Percentiles rank a stretch among this genome's conserved stretches.
phyloP scores from a whole-genome alignment of 805 yeast genomes.

The Candida chauliodis region DNA sequence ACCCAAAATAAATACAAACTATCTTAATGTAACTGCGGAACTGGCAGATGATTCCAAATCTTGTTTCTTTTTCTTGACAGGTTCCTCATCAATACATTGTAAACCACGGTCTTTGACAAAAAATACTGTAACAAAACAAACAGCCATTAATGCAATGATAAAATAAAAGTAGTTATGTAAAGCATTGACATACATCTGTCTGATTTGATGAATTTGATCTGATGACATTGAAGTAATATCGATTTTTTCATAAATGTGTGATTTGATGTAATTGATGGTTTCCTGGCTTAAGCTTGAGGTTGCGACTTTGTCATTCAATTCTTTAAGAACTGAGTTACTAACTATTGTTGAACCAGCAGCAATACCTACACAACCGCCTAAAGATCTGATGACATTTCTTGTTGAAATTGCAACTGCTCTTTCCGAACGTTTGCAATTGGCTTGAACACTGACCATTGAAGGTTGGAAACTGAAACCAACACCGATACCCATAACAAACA shows the following conservation, averaged over 20 bases:
- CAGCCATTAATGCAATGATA: constrained; percentile 29
- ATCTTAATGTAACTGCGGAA: constrained; percentile 3
- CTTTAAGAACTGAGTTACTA: constrained; percentile 28
- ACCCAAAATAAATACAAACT: neutral
- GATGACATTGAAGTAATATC: constrained; percentile 14
- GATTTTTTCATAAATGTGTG: constrained; percentile 22
- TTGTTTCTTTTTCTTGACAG: constrained; percentile 2
- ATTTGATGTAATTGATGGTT: constrained; percentile 20
- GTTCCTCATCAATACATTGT: constrained; percentile 30
- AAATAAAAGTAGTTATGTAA: constrained; percentile 31
- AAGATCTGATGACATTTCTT: constrained; percentile 51
- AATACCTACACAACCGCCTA: constrained; percentile 59
- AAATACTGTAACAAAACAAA: constrained; percentile 26
- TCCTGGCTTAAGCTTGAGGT: constrained; percentile 7
- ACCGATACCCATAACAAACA: constrained; percentile 31
- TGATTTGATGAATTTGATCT: constrained; percentile 20
- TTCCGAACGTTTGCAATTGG: constrained; percentile 47
- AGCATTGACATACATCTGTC: constrained; percentile 27
- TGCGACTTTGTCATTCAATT: constrained; percentile 11
- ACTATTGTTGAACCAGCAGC: constrained; percentile 43
- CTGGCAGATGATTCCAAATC: constrained; percentile 8
- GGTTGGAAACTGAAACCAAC: constrained; percentile 37
- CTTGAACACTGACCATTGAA: constrained; percentile 37
- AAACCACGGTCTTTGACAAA: constrained; percentile 34
- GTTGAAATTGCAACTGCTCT: constrained; percentile 59